A percentile compares a stretch with the other conserved stretches of the same genome.
These are phyloP conservation scores for Alternaria consortialis DNA, from an alignment of 2,329 filamentous ascomycete species.

Conservation along the genomic window DNA sequence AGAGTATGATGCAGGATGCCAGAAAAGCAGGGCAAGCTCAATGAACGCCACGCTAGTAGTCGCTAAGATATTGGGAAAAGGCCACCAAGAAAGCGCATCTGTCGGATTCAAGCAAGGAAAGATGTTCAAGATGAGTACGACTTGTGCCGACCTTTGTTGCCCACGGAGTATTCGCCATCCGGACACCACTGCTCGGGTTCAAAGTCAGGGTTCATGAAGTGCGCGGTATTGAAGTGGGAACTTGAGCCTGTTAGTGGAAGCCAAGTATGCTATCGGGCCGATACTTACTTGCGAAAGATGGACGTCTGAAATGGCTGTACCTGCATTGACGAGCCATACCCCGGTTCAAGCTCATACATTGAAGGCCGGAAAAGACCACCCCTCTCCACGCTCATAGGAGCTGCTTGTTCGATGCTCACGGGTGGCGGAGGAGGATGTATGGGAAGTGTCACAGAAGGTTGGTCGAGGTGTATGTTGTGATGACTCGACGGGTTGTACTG, in stretches of 20 bases:
- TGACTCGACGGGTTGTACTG: constrained; percentile 38
- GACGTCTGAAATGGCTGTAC: constrained; percentile 58
- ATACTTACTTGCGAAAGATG: constrained; percentile 59
- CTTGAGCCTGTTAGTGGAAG: constrained; percentile 41
- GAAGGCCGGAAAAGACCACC: constrained; percentile 58
- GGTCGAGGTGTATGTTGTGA: constrained; percentile 46
- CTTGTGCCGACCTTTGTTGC: constrained; percentile 50
- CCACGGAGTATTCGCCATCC: constrained; percentile 56
- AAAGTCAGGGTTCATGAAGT: constrained; percentile 63
- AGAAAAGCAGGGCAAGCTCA: constrained; percentile 42
- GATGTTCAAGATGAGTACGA: constrained; percentile 43
- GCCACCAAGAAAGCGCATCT: constrained; percentile 37
- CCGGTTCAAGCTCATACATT: constrained; percentile 56
- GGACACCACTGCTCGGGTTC: constrained; percentile 63
- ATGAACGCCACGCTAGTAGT: constrained; percentile 51
- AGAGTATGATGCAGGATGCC: constrained; percentile 43
- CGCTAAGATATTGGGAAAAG: constrained; percentile 46
- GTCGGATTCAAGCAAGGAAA: constrained; percentile 24
- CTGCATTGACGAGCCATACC: constrained; percentile 50
- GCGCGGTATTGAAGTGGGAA: constrained; percentile 62
- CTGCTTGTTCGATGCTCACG: constrained; percentile 42
- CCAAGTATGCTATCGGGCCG: background rate
- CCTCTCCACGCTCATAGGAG: constrained; percentile 41
- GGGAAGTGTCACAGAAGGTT: constrained; percentile 43
- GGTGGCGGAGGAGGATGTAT: constrained; percentile 42